Conservation (phyloP, 2,329 filamentous ascomycete species). For the Sordariomycetes sp. region DNA sequence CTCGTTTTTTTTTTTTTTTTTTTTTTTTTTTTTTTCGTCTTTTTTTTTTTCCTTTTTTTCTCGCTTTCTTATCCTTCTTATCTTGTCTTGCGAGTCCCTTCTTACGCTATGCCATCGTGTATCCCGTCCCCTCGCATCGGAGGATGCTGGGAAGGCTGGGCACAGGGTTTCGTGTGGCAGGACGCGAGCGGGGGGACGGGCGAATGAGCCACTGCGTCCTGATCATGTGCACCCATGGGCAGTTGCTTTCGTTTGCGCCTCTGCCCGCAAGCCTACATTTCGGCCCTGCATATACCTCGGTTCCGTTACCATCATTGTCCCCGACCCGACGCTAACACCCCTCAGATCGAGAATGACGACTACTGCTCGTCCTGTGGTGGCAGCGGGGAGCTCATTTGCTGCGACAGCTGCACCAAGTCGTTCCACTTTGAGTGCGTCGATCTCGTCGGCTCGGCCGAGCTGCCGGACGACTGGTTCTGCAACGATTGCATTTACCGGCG, state of each 20-base stretch:
- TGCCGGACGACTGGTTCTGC: slow-evolving; percentile 77
- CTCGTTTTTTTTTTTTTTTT: background rate
- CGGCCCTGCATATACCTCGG: background rate
- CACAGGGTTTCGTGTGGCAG: background rate
- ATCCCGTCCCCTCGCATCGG: background rate
- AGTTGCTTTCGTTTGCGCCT: background rate
- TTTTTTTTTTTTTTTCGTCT: background rate
- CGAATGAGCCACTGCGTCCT: background rate
- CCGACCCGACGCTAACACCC: background rate
- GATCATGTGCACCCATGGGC: background rate
- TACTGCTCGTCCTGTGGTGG: slow-evolving; percentile 78
- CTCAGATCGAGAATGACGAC: slow-evolving; percentile 69
- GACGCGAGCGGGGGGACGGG: background rate
- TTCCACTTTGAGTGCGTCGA: slow-evolving; percentile 87
- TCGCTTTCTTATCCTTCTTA: background rate
- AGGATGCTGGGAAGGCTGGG: background rate
- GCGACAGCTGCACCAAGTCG: slow-evolving; percentile 79
- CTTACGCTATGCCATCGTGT: background rate
- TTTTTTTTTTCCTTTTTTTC: background rate
- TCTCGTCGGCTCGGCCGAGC: slow-evolving; percentile 47
- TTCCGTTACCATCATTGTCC: background rate
- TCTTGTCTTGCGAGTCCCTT: background rate
- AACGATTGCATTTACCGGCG: slow-evolving; percentile 49
- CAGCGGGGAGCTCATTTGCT: slow-evolving; percentile 78
- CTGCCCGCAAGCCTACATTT: background rate